Base-by-base conservation (phyloP, 2,329 filamentous ascomycete genomes). In the Epichloe typhina region DNA sequence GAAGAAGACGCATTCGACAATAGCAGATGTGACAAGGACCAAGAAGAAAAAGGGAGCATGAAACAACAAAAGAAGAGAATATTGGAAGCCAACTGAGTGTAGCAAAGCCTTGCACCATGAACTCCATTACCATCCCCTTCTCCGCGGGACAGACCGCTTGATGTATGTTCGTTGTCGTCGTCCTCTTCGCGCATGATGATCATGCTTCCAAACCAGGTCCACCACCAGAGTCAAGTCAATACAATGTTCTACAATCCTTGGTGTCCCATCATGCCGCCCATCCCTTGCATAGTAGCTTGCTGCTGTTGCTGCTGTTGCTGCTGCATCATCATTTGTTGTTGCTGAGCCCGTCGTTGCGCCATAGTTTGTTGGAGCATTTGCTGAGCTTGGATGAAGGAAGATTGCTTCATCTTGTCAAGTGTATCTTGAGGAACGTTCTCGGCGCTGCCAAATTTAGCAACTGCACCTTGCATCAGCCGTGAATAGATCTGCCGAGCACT, bases 241-340 rank as follows among this genome's bases (percentile, higher is more conserved):
- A 21, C 40, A 36, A 11, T 39, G 44, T 37, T 47, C 61, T 66
- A 73, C 70, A 75, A 74, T 39, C 70, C 72, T 56, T 75, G 72
- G 19, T 68, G 67, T 12, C 70, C 71, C 72, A 76, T 75, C 71
- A 79, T 78, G 26, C 71, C 69, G 49, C 72, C 69, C 70, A 79
- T 77, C 6, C 72, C 72, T 52, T 76, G 72, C 68, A 78, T 72
- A 35, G 66, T 64, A 47, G 64, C 64, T 56, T 71, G 55, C 45
- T 60, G 57, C 44, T 58, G 57, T 35, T 62, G 61, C 42, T 67
- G 64, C 33, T 66, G 66, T 36, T 64, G 66, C 44, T 70, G 67
- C 53, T 69, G 67, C 59, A 65, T 53, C 57, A 66, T 57, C 47
- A 63, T 59, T 46, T 64, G 62, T 31, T 69, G 67, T 52, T 64